Evolutionary conservation across 202 grass and related monocot species (phyloP), one percentile per base, ranked within the genome.

Genomic region (Dendrocalamus latiflorus): DNA sequence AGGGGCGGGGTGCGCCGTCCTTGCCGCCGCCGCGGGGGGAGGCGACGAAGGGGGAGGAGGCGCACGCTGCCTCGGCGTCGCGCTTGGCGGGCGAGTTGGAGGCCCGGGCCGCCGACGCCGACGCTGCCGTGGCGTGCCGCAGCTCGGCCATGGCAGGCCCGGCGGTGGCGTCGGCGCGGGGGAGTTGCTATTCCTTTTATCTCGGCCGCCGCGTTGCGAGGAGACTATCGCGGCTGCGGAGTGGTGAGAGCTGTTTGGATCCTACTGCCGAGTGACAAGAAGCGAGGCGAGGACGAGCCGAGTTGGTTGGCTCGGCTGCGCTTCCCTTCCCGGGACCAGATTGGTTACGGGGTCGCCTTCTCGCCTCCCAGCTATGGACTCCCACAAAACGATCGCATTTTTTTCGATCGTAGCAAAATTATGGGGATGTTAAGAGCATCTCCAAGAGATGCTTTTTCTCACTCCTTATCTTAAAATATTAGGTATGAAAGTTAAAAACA

Each of bases 131-230:
- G 61, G 91, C 87, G 92, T 98, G 85, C 61, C 95, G 87, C 85
- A 98, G 95, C 85, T 95, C 95, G 45, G 85, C 93, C 95, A 98
- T 98, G 81, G 61, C 71, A 1, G 85, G 66, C 70, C 18, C 72
- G 16, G 41, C 39, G 39, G 9, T 0, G 22, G 44, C 22, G 39
- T 57, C 76, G 55, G 65, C 41, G 76, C 74, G 50, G 30, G n/a
- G 12, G 20, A 9, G 8, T 20, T 48, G 26, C 7, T 17, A 11
- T 9, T 10, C 9, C 37, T 16, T 22, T 9, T 42, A 10, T 2
- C 13, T 41, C 6, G 7, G 44, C 41, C 34, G 63, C 77, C 12
- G 34, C 45, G 62, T 62, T 8, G 76, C 56, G 43, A 1, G 16
- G 63, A 36, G 41, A 56, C 47, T 66, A 20, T 21, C 60, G 60